phyloP scores from a whole-genome alignment of 2,329 filamentous ascomycete species.

The Neofusicoccum cordaticola region DNA sequence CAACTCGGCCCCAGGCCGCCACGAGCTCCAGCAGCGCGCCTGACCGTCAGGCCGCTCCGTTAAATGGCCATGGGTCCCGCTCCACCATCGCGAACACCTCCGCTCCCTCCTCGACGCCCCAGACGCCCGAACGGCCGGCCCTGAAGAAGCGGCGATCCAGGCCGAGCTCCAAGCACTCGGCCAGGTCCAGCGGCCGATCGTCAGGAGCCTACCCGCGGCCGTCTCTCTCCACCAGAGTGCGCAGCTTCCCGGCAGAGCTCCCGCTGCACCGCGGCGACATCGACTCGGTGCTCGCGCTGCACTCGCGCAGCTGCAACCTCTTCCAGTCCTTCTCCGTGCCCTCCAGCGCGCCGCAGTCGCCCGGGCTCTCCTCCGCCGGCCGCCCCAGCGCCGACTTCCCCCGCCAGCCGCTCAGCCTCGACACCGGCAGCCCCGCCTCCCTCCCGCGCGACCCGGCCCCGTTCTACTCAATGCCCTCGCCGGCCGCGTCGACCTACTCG shows the following conservation, averaged over 20 bases:
- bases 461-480: background rate
- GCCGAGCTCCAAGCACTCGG: slow-evolving; percentile 14
- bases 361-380: background rate
- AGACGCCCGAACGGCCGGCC: background rate
- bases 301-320: slow-evolving; percentile 38
- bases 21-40: background rate
- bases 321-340: background rate
- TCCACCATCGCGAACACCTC: background rate
- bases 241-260: slow-evolving; percentile 33
- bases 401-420: background rate
- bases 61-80: background rate
- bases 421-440: background rate
- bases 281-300: slow-evolving; percentile 39
- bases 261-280: slow-evolving; percentile 29
- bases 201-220: background rate
- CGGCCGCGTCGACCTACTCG: background rate
- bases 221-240: slow-evolving; percentile 18
- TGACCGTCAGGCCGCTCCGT: background rate
- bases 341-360: slow-evolving; percentile 11
- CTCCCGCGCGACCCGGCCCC: background rate
- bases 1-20: background rate
- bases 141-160: slow-evolving; percentile 11
- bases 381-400: slow-evolving; percentile 12
- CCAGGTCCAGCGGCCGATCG: background rate
- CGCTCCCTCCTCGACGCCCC: background rate